Base-by-base conservation (phyloP, 495 filamentous ascomycete species). In the Hypoxylon fuscum region DNA sequence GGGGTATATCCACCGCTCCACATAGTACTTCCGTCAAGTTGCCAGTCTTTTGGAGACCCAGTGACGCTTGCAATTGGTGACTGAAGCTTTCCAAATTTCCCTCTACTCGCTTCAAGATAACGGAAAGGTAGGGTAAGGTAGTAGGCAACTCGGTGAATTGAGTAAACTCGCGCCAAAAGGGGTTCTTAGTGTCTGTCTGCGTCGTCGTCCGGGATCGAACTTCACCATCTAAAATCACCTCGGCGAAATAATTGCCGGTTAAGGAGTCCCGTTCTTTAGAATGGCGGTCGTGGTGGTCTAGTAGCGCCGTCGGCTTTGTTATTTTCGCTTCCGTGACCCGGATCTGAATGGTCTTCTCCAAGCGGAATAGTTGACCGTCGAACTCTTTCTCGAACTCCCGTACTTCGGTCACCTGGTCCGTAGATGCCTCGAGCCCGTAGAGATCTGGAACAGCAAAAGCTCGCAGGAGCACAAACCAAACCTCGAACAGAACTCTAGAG, bases 131-230 rank as follows among this genome's bases (percentile, higher is more conserved):
- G 7, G 90, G 93, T 32, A 96, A 71, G 7, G 90, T 83, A 0
- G 91, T 81, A 2, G 95, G 92, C 12, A 98, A 81, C 74, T 97
- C 93, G 35, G 79, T 77, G 68, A 97, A 97, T 42, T 90, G 85
- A 65, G 91, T 93, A 37, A 94, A 92, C 77, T 98, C 95, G 23
- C 93, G 83, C 95, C 96, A 99, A 63, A 98, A 96, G 0, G 93
- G 95, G 68, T 87, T 92, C 46, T 84, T 86, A 11, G 90, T 93
- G 52, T 92, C 90, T 55, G 83, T 81, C 73, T 93, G 93, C 17
- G 90, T 87, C 21, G 88, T 88, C 8, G 95, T 97, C 59, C 91
- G 88, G 12, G 91, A 91, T 51, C 94, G 84, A 27, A 94, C 85
- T 66, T 98, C 92, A 10, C 90, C 90, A 74, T 98, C 95, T 10